Evolutionary conservation across 306 rosid species (phyloP).

Genomic region (Corylus avellana): DNA sequence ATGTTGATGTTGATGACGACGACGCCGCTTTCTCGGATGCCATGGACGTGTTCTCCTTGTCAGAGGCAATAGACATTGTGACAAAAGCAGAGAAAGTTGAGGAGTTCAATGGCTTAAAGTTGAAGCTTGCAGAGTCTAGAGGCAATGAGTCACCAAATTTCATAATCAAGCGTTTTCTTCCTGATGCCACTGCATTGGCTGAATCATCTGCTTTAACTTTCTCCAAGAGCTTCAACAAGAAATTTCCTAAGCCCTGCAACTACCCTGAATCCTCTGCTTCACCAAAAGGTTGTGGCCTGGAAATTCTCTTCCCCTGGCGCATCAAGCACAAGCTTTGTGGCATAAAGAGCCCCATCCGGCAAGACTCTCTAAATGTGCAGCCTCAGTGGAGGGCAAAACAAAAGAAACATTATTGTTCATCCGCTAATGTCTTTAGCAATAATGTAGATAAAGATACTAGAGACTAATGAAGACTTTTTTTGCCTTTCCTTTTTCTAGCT

Average conservation of each 20-base stretch:
- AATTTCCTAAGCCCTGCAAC: conserved; percentile 24
- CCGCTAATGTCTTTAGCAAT: conserved; percentile 33
- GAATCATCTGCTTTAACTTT: conserved; percentile 50
- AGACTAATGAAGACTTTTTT: background rate
- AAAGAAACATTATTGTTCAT: conserved; percentile 37
- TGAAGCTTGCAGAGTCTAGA: conserved; percentile 51
- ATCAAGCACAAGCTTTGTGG: conserved; percentile 73
- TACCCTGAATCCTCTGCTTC: conserved; percentile 42
- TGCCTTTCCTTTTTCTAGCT: background rate
- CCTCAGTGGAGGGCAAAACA: conserved; percentile 34
- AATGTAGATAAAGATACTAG: conserved; percentile 29
- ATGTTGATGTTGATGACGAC: background rate
- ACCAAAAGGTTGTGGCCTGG: conserved; percentile 70
- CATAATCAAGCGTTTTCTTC: conserved; percentile 82
- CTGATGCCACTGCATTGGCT: conserved; percentile 81
- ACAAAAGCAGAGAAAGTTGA: conserved; percentile 47
- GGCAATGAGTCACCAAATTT: conserved; percentile 62
- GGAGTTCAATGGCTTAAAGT: conserved; percentile 33
- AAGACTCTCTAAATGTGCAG: conserved; percentile 36
- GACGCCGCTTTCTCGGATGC: conserved; percentile 49
- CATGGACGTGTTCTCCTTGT: conserved; percentile 65
- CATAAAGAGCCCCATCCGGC: conserved; percentile 53
- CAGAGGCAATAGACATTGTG: conserved; percentile 86
- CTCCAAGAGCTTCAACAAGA: conserved; percentile 21
- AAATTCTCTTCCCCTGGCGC: conserved; percentile 63